Percentiles rank a stretch among this genome's conserved stretches.
Conservation (phyloP, 2,329 filamentous ascomycete genomes). For the Didymella pomorum region DNA sequence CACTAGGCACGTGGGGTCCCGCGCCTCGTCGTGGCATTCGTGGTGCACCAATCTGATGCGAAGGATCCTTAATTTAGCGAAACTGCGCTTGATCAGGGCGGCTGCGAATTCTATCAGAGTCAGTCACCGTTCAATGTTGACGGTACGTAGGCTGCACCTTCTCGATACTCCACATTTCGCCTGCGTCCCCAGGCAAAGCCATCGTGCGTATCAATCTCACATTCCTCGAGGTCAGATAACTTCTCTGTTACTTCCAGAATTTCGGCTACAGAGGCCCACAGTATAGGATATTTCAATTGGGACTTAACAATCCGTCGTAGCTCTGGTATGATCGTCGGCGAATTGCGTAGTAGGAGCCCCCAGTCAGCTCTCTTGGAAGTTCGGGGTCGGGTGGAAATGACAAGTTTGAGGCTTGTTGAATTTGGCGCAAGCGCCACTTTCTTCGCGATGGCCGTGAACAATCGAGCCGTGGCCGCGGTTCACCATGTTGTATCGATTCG, state of each 20-base stretch:
- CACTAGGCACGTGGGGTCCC: not conserved
- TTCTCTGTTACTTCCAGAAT: not conserved
- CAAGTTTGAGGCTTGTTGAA: not conserved
- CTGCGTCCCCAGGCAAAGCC: not conserved
- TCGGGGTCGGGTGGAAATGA: not conserved
- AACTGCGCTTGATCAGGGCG: not conserved
- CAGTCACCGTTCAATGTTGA: not conserved
- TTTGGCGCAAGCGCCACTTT: not conserved
- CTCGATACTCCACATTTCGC: not conserved
- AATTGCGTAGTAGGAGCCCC: not conserved
- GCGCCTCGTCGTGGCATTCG: not conserved
- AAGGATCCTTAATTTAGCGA: not conserved
- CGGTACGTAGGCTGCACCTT: not conserved
- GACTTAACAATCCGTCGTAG: not conserved
- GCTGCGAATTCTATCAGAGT: not conserved
- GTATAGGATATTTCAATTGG: not conserved
- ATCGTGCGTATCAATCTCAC: not conserved
- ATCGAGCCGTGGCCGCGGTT: not conserved
- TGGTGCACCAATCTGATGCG: not conserved
- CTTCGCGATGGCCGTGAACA: not conserved
- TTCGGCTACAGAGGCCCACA: not conserved
- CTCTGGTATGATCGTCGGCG: not conserved
- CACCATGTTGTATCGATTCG: not conserved
- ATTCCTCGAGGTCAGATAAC: not conserved
- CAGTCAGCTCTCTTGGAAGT: not conserved